Conservation (phyloP, 116 monocot species). For the Phalaenopsis hybrid region DNA sequence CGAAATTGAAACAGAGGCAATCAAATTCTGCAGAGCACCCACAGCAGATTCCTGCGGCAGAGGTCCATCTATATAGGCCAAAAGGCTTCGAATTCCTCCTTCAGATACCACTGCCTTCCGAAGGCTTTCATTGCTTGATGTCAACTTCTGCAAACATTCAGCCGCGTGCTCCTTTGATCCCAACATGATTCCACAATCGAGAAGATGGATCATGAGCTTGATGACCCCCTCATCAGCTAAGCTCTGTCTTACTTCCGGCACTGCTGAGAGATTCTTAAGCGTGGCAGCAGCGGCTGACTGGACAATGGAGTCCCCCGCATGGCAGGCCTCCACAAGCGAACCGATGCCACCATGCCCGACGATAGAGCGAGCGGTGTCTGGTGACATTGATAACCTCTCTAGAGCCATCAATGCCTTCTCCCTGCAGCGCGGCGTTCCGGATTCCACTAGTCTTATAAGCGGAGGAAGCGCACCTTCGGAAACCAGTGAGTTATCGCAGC, state of each 20-base stretch:
- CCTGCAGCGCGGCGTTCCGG: slow-evolving; percentile 24
- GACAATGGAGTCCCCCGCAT: slow-evolving; percentile 28
- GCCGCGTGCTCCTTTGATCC: slow-evolving; percentile 30
- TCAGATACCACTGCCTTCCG: slow-evolving; percentile 14
- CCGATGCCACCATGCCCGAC: slow-evolving; percentile 41
- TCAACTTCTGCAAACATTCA: slow-evolving; percentile 23
- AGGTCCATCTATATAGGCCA: slow-evolving; percentile 24
- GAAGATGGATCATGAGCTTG: slow-evolving; percentile 27
- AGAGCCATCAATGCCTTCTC: slow-evolving; percentile 43
- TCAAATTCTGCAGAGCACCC: slow-evolving; percentile 23
- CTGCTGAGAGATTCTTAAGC: slow-evolving; percentile 47
- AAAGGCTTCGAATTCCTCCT: slow-evolving; percentile 23
- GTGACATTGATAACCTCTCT: slow-evolving; percentile 35
- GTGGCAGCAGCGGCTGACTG: slow-evolving; percentile 34
- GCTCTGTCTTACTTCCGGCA: slow-evolving; percentile 34
- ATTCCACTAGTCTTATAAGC: slow-evolving; percentile 37
- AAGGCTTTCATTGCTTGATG: slow-evolving; percentile 26
- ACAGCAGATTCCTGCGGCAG: slow-evolving; percentile 31
- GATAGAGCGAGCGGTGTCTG: slow-evolving; percentile 26
- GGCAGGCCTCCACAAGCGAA: slow-evolving; percentile 30
- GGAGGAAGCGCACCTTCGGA: slow-evolving; percentile 38
- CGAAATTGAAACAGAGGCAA: slow-evolving; percentile 2
- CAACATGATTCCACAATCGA: slow-evolving; percentile 12
- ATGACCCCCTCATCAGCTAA: slow-evolving; percentile 25
- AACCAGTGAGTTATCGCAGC: slow-evolving; percentile 21